Percentiles rank a stretch among this genome's conserved stretches.
Evolutionary conservation across 139 green algal genomes (phyloP).

Genomic region (Tetradesmus lagerheimii): DNA sequence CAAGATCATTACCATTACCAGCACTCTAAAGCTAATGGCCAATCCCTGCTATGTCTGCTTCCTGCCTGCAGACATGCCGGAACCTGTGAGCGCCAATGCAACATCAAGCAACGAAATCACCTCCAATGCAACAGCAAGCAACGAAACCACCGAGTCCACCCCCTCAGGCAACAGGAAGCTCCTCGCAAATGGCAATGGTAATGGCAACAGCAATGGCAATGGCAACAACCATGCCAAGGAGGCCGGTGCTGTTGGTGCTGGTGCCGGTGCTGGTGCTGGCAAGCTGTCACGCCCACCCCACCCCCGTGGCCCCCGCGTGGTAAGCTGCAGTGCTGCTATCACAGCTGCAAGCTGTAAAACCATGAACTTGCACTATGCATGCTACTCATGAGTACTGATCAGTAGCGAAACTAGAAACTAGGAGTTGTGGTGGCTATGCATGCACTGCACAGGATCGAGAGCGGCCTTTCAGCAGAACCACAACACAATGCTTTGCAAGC

Average conservation of each 20-base stretch:
- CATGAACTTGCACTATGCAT: too few species aligned
- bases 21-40: too few species aligned
- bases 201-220: neutral
- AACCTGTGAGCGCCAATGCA: neutral
- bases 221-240: neutral
- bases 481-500: too few species aligned
- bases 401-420: too few species aligned
- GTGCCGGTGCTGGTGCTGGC: neutral
- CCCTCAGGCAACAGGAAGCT: neutral
- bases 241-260: neutral
- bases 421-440: too few species aligned
- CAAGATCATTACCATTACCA: too few species aligned
- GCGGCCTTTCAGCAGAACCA: too few species aligned
- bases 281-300: neutral
- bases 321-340: neutral
- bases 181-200: too few species aligned
- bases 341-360: neutral
- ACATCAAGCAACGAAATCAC: neutral
- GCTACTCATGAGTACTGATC: too few species aligned
- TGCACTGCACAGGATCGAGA: too few species aligned
- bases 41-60: too few species aligned
- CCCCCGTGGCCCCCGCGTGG: neutral
- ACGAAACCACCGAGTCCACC: neutral
- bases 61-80: neutral
- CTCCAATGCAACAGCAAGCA: neutral